A percentile compares a stretch with the other conserved stretches of the same genome.
These are phyloP conservation scores for Elongisporangium anandrum DNA, from an alignment of 352 stramenopile species.

Conservation along the genomic window DNA sequence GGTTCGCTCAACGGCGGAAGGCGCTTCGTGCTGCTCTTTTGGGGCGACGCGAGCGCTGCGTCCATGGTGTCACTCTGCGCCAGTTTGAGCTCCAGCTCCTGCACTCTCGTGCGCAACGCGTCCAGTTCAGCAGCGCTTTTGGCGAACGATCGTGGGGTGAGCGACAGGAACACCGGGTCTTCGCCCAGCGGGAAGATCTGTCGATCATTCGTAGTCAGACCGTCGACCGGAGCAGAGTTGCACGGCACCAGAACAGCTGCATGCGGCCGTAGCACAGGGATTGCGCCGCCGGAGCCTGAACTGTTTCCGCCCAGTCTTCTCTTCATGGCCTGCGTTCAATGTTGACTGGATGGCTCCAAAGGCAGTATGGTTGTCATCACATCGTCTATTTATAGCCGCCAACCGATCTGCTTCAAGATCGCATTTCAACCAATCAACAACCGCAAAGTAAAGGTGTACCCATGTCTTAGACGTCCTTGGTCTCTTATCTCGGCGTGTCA, in stretches of 20 bases:
- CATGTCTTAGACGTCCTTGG: neutral
- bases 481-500: conserved; percentile 42
- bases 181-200: conserved; percentile 54
- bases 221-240: conserved; percentile 3
- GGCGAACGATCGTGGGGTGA: conserved; percentile 52
- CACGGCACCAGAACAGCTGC: conserved; percentile 11
- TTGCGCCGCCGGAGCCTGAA: conserved; percentile 2
- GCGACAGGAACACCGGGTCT: conserved; percentile 31
- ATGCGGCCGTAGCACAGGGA: conserved; percentile 15
- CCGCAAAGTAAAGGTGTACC: neutral
- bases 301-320: neutral
- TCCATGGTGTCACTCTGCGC: conserved; percentile 25
- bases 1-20: conserved; percentile 32
- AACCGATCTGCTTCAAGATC: neutral
- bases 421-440: conserved; percentile 6
- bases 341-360: neutral
- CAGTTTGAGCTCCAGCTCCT: conserved; percentile 50
- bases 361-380: neutral
- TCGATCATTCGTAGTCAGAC: conserved; percentile 4
- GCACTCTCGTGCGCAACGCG: conserved; percentile 35
- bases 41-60: conserved; percentile 11
- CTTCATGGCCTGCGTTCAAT: conserved; percentile 1
- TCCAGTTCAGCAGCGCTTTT: conserved; percentile 54
- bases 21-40: conserved; percentile 25
- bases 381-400: neutral